These are phyloP conservation scores for Periconia digitata DNA, from an alignment of 2,329 filamentous ascomycete species.

Conservation along the genomic window DNA sequence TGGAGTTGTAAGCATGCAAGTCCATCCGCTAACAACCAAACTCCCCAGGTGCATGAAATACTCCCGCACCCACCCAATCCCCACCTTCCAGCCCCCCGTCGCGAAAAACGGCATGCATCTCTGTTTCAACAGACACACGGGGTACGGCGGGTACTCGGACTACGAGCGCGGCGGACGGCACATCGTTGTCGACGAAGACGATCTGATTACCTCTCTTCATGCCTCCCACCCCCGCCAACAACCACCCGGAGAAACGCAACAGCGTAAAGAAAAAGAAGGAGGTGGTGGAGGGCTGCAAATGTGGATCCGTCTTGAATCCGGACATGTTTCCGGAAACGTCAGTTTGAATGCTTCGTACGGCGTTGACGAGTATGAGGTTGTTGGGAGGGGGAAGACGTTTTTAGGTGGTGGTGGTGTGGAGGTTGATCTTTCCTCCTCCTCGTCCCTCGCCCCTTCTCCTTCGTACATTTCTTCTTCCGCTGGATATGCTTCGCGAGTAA, in stretches of 20 bases:
- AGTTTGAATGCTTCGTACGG: conserved; percentile 63
- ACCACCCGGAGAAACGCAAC: neutral
- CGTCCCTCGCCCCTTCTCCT: too few species aligned
- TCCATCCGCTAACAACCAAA: neutral
- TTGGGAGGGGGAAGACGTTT: conserved; percentile 9
- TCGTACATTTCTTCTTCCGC: too few species aligned
- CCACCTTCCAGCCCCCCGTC: conserved; percentile 17
- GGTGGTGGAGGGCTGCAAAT: conserved; percentile 46
- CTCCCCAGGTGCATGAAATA: conserved; percentile 45
- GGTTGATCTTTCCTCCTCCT: too few species aligned
- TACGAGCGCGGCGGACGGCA: conserved; percentile 65
- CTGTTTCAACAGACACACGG: conserved; percentile 67
- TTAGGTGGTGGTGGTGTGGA: neutral
- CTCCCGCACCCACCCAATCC: conserved; percentile 24
- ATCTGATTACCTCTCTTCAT: conserved; percentile 25
- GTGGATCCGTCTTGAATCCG: conserved; percentile 64
- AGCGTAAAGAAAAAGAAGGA: neutral
- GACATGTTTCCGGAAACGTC: conserved; percentile 54
- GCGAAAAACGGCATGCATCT: conserved; percentile 49
- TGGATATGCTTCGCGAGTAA: too few species aligned
- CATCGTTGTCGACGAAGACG: conserved; percentile 51
- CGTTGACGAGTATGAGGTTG: conserved; percentile 53
- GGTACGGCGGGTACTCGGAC: conserved; percentile 69
- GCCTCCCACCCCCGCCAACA: neutral
- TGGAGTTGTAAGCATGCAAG: too few species aligned